These are phyloP conservation scores for Pythium dissimile DNA, from an alignment of 352 stramenopile genomes.

Conservation along the genomic window DNA sequence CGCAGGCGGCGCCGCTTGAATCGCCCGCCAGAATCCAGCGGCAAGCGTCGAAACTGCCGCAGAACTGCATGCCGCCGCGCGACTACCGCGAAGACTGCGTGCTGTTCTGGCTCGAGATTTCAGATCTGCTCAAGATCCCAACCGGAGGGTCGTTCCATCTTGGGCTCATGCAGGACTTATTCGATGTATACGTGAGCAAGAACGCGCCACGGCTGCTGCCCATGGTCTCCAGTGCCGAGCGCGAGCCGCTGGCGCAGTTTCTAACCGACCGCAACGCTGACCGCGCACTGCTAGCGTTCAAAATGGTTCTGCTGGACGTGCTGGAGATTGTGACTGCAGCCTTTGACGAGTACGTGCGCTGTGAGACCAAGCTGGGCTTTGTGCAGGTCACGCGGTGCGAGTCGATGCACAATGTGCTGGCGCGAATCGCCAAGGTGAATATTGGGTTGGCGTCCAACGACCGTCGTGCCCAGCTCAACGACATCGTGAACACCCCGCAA, in stretches of 20 bases:
- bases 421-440: slow-evolving; percentile 39
- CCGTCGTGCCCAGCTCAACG: slow-evolving; percentile 42
- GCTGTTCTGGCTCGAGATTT: slow-evolving; percentile 71
- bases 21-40: slow-evolving; percentile 2
- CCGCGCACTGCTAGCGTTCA: slow-evolving; percentile 41
- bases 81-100: slow-evolving; percentile 62
- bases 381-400: slow-evolving; percentile 29
- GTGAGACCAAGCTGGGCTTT: slow-evolving; percentile 37
- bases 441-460: slow-evolving; percentile 28
- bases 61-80: slow-evolving; percentile 18
- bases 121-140: slow-evolving; percentile 60
- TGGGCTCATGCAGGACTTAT: slow-evolving; percentile 57
- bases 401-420: slow-evolving; percentile 55
- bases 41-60: slow-evolving; percentile 27
- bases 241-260: slow-evolving; percentile 42
- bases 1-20: neutral
- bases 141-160: slow-evolving; percentile 47
- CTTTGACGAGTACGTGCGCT: slow-evolving; percentile 57
- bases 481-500: slow-evolving; percentile 44
- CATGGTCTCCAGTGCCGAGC: slow-evolving; percentile 47
- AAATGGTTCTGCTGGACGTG: slow-evolving; percentile 62
- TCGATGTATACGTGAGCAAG: slow-evolving; percentile 49
- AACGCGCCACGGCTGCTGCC: slow-evolving; percentile 36
- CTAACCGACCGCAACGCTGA: slow-evolving; percentile 42
- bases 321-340: slow-evolving; percentile 48